These are phyloP conservation scores for Liquidambar formosana DNA, from an alignment of 164 flowering plant species.

Conservation along the genomic window DNA sequence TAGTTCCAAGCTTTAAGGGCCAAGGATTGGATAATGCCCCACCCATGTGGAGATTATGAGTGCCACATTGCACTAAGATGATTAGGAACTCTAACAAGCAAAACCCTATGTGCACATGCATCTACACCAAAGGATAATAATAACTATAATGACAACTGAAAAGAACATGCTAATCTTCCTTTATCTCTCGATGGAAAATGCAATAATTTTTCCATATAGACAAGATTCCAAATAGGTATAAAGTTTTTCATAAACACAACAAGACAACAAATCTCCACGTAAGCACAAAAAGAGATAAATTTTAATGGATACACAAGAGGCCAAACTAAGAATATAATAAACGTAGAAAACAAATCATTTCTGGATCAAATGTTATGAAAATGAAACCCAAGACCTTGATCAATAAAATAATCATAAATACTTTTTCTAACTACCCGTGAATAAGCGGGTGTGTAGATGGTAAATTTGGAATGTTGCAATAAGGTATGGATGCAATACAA, in stretches of 20 bases:
- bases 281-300: conserved; percentile 9
- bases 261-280: conserved; percentile 13
- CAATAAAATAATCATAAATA: neutral
- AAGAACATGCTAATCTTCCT: conserved; percentile 2
- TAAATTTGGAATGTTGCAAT: neutral
- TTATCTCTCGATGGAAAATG: neutral
- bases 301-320: conserved; percentile 7
- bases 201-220: conserved; percentile 7
- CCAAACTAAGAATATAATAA: conserved; percentile 6
- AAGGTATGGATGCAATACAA: neutral
- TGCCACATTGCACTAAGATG: neutral
- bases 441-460: neutral
- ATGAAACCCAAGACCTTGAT: conserved; percentile 2
- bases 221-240: conserved; percentile 6
- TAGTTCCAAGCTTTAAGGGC: neutral
- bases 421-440: conserved; percentile 1
- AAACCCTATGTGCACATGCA: neutral
- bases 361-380: neutral
- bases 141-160: conserved; percentile 4
- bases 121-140: neutral
- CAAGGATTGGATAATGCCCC: neutral
- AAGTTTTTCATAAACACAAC: neutral
- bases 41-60: no score
- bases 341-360: conserved; percentile 13
- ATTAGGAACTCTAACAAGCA: neutral